Conservation (phyloP, 192 early-diverging fungal species). For the Dissophora globulifera region DNA sequence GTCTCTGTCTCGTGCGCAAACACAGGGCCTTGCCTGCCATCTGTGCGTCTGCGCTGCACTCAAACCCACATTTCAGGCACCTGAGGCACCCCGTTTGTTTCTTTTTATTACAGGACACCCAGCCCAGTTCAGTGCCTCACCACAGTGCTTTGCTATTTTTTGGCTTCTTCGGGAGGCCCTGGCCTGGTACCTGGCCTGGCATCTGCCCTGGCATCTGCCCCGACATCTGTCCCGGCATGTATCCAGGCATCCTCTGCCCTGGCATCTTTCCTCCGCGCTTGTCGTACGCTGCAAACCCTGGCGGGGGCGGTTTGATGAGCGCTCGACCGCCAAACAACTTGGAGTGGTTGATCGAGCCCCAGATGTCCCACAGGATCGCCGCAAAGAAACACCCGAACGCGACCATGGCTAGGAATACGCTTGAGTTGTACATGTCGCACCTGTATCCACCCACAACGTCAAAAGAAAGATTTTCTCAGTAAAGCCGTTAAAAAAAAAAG, state of each 20-base stretch:
- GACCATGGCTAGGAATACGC: constrained; percentile 32
- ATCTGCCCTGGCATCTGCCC: background rate
- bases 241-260: constrained; percentile 1
- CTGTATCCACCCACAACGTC: no score
- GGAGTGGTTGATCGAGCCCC: constrained; percentile 39
- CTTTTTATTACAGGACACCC: no score
- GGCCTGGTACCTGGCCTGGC: background rate
- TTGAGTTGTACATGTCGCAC: constrained; percentile 53
- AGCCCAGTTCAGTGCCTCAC: no score
- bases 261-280: background rate
- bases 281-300: constrained; percentile 41
- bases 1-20: no score
- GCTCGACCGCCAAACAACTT: constrained; percentile 17
- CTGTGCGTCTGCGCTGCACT: no score
- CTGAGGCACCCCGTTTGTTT: no score
- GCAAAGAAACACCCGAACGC: constrained; percentile 24
- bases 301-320: constrained; percentile 29
- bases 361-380: constrained; percentile 42
- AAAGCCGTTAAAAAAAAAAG: background rate
- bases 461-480: no score
- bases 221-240: background rate
- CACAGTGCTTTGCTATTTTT: constrained; percentile 42
- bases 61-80: no score
- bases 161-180: constrained; percentile 1
- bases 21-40: no score